A percentile compares a stretch with the other conserved stretches of the same genome.
phyloP scores from a whole-genome alignment of 371 early-diverging fungal genomes.

The Capillidium rhysosporum region DNA sequence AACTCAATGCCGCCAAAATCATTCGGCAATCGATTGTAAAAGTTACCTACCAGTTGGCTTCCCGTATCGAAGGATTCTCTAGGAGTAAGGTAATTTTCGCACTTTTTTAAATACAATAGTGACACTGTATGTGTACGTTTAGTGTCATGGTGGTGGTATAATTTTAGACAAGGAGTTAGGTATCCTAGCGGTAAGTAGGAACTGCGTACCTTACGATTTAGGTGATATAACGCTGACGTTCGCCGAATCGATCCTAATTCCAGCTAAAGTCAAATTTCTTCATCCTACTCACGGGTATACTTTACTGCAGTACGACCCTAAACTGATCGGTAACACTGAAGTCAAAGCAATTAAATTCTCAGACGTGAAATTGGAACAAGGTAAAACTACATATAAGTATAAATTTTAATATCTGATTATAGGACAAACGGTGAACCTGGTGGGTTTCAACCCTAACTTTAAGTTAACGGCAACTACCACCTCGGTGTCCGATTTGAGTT shows the following conservation, averaged over 20 bases:
- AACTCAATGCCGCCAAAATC: slow-evolving; percentile 29
- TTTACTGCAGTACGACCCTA: slow-evolving; percentile 53
- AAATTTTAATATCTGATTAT: not conserved
- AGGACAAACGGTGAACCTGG: slow-evolving; percentile 34
- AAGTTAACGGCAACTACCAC: slow-evolving; percentile 50
- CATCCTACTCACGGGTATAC: slow-evolving; percentile 72
- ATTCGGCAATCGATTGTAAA: slow-evolving; percentile 39
- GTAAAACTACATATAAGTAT: slow-evolving; percentile 8
- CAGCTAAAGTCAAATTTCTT: slow-evolving; percentile 51
- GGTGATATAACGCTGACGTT: slow-evolving; percentile 55
- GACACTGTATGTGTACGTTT: not conserved
- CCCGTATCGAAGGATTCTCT: slow-evolving; percentile 42
- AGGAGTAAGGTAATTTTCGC: slow-evolving; percentile 20
- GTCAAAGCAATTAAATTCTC: slow-evolving; percentile 40
- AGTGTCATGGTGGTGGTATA: slow-evolving; percentile 47
- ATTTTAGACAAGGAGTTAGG: slow-evolving; percentile 50
- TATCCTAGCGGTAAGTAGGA: slow-evolving; percentile 43
- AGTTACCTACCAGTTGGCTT: slow-evolving; percentile 40
- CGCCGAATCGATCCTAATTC: slow-evolving; percentile 55
- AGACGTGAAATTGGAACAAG: slow-evolving; percentile 32
- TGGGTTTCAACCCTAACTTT: slow-evolving; percentile 62
- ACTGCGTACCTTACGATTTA: slow-evolving; percentile 46
- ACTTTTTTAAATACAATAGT: not conserved
- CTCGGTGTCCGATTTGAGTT: slow-evolving; percentile 53
- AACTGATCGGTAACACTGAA: slow-evolving; percentile 43